Percentiles rank a stretch among this genome's conserved stretches.
These are phyloP conservation scores for Verticillium dahliae DNA, from an alignment of 2,329 filamentous ascomycete genomes.

Conservation along the genomic window DNA sequence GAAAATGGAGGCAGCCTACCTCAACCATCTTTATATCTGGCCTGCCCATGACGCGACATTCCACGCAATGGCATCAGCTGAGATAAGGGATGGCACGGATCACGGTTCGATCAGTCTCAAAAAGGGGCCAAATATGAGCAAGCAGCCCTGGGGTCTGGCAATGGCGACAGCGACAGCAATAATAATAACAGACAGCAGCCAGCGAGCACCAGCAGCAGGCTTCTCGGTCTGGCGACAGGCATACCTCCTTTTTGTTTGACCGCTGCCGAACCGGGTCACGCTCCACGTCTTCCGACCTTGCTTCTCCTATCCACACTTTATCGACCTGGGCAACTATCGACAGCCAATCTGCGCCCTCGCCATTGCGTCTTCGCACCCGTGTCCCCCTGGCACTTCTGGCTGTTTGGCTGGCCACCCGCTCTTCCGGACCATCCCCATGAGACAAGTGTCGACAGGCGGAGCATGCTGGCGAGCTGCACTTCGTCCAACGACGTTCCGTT, in stretches of 20 bases:
- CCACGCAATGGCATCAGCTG: conserved; percentile 11
- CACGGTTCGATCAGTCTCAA: background rate
- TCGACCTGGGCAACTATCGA: background rate
- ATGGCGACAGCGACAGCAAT: background rate
- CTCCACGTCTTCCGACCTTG: background rate
- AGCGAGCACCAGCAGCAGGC: background rate
- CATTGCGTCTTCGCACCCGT: background rate
- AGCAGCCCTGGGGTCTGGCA: background rate
- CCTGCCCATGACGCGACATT: conserved; percentile 10
- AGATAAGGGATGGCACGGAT: background rate
- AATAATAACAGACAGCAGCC: background rate
- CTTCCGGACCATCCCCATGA: background rate
- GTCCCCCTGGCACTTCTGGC: background rate
- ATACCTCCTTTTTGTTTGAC: background rate
- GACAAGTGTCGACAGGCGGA: background rate
- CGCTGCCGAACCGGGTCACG: background rate
- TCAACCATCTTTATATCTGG: background rate
- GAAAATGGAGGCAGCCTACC: background rate
- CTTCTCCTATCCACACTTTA: background rate
- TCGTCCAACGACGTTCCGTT: background rate
- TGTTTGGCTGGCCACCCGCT: background rate
- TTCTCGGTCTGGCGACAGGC: background rate
- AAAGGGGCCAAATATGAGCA: background rate
- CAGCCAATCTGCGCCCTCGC: background rate
- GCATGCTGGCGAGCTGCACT: background rate